These are phyloP conservation scores for Cyberlindnera mycetangii DNA, from an alignment of 805 yeast species.

Conservation along the genomic window DNA sequence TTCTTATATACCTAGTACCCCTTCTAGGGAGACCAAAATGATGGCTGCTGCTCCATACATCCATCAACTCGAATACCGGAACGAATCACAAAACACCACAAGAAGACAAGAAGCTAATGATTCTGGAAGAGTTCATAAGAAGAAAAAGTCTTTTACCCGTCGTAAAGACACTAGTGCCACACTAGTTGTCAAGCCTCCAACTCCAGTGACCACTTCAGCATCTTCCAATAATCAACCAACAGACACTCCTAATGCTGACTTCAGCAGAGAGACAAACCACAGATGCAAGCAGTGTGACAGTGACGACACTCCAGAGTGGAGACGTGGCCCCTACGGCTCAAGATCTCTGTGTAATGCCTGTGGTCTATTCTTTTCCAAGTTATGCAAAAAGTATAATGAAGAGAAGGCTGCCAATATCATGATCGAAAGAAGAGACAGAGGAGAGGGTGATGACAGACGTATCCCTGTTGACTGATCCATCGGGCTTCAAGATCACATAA, in stretches of 20 bases:
- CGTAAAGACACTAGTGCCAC: conserved; percentile 11
- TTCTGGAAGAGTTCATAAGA: conserved; percentile 3
- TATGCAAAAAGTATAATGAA: conserved; percentile 48
- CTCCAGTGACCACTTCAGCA: conserved; percentile 9
- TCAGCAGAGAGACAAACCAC: conserved; percentile 14
- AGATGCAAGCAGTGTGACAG: conserved; percentile 71
- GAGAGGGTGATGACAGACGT: conserved; percentile 29
- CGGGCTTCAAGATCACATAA: too few species aligned
- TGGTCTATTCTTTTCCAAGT: conserved; percentile 71
- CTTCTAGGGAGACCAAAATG: neutral
- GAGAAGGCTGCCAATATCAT: conserved; percentile 21
- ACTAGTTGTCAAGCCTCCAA: conserved; percentile 22
- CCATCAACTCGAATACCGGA: too few species aligned
- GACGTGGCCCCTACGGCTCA: conserved; percentile 83
- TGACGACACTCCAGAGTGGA: conserved; percentile 86
- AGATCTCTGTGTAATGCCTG: conserved; percentile 90
- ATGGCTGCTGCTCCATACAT: neutral
- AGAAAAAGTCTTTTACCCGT: conserved; percentile 4
- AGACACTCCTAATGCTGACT: conserved; percentile 1
- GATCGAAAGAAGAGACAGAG: conserved; percentile 24
- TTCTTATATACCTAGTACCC: neutral
- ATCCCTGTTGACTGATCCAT: conserved; percentile 23
- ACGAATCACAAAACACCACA: too few species aligned
- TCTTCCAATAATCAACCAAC: conserved; percentile 1
- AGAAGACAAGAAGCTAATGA: neutral